Conservation (phyloP, 78 protist species). For the Pigoraptor vietnamica region DNA sequence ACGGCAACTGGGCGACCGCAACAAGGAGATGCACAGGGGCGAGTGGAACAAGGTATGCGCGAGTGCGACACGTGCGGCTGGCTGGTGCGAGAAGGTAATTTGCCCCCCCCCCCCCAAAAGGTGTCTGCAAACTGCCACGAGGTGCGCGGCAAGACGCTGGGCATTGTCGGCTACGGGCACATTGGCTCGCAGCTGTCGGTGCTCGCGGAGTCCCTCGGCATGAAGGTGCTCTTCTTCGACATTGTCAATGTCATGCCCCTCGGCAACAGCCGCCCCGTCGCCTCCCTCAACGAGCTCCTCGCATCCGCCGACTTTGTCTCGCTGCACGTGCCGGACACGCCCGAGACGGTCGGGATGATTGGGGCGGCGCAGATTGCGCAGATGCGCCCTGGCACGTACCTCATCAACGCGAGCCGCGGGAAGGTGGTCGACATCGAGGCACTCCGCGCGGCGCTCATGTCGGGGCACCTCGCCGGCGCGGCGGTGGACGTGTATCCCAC, state of each 20-base stretch:
- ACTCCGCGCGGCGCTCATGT: slow-evolving; percentile 54
- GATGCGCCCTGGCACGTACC: slow-evolving; percentile 67
- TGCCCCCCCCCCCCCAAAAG: no score
- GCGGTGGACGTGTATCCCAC: slow-evolving; percentile 83
- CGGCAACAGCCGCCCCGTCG: slow-evolving; percentile 44
- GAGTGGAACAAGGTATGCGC: slow-evolving; percentile 59
- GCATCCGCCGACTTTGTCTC: slow-evolving; percentile 69
- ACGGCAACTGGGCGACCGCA: slow-evolving; percentile 71
- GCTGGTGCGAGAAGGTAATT: no score
- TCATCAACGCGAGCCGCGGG: slow-evolving; percentile 82
- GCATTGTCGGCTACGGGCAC: slow-evolving; percentile 71
- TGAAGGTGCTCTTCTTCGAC: slow-evolving; percentile 80
- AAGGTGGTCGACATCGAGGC: slow-evolving; percentile 64
- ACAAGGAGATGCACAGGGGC: slow-evolving; percentile 63
- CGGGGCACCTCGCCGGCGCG: slow-evolving; percentile 80
- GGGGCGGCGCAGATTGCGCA: slow-evolving; percentile 36
- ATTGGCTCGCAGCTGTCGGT: slow-evolving; percentile 76
- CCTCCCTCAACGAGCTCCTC: slow-evolving; percentile 48
- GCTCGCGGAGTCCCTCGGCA: slow-evolving; percentile 85
- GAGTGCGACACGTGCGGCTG: neutral
- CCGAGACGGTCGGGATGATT: slow-evolving; percentile 63
- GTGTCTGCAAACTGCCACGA: slow-evolving; percentile 47
- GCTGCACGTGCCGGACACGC: slow-evolving; percentile 82
- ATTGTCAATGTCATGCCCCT: slow-evolving; percentile 54
- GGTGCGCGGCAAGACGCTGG: slow-evolving; percentile 84